These are phyloP conservation scores for Flaveria robusta DNA, from an alignment of 129 eudicot genomes.

Conservation along the genomic window DNA sequence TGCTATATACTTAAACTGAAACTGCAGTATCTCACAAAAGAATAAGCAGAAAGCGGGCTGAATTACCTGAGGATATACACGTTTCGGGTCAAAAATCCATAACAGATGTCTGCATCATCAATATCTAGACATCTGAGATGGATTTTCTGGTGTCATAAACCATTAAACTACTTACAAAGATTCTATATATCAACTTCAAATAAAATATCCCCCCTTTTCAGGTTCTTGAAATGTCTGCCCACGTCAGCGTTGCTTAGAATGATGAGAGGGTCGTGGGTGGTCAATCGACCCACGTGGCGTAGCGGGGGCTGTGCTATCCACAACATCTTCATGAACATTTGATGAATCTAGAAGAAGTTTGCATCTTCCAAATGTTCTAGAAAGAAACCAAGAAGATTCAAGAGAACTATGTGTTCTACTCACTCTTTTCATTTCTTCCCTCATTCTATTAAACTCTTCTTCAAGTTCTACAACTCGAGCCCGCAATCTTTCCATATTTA, in stretches of 20 bases:
- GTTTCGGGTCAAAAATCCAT: slow-evolving; percentile 33
- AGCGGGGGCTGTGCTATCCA: slow-evolving; percentile 58
- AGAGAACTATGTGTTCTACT: slow-evolving; percentile 55
- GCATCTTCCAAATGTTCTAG: slow-evolving; percentile 59
- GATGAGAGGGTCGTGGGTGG: slow-evolving; percentile 46
- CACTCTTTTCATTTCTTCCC: slow-evolving; percentile 66
- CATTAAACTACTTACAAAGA: slow-evolving; percentile 26
- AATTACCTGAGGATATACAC: slow-evolving; percentile 7
- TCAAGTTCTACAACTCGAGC: slow-evolving; percentile 81
- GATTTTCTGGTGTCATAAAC: slow-evolving; percentile 30
- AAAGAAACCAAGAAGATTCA: slow-evolving; percentile 58
- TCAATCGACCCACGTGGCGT: slow-evolving; percentile 75
- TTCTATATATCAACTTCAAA: neutral
- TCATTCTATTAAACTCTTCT: slow-evolving; percentile 68
- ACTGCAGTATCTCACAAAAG: slow-evolving; percentile 27
- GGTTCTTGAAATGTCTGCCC: slow-evolving; percentile 23
- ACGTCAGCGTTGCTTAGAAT: slow-evolving; percentile 44
- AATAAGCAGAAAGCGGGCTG: neutral
- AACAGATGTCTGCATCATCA: slow-evolving; percentile 33
- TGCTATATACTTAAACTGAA: slow-evolving; percentile 32
- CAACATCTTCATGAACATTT: slow-evolving; percentile 44
- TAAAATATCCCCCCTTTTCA: neutral
- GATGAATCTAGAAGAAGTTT: slow-evolving; percentile 65
- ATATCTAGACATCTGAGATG: slow-evolving; percentile 35
- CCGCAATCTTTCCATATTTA: slow-evolving; percentile 73